Evolutionary conservation across 73 alveolate genomes (phyloP), one percentile per base, ranked within the genome.

Genomic region (Stentor coeruleus): DNA sequence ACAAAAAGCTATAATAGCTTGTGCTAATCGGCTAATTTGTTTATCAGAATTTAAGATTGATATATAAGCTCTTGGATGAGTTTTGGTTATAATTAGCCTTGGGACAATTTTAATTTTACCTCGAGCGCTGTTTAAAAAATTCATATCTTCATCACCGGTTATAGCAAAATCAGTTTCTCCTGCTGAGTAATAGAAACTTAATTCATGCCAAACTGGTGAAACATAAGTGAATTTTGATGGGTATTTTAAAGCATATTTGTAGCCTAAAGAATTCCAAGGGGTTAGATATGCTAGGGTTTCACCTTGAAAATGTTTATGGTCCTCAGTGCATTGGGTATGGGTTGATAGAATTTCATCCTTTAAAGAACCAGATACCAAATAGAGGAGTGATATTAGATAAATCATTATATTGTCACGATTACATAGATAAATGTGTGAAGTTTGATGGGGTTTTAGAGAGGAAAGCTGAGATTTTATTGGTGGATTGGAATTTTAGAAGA

Each of bases 191-290:
- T 66, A 33, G 39, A 66, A 1, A 40, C 33, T 66, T 20, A 66
- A 33, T 66, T 66, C 40, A 33, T 66, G 37, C 41, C 79, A 66
- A 40, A 20, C n/a, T 20, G 79, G 79, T 0, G 79, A 66, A 20
- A 66, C 37, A 33, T 26, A 66, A 40, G n/a, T 31, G 37, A 66
- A 20, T 33, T 66, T 66, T 1, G 79, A 20, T 0, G 79, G 37
- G 37, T 66, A 66, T 33, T 66, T 66, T 40, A 66, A 66, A 33
- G 79, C 79, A 66, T 26, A 66, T 20, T 66, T 31, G 15, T 66
- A 20, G n/a, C 79, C 79, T 66, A 28, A 11, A 33, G 79, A 26
- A 33, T 66, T 66, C 79, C 79, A 66, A 66, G 79, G 79, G 0
- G 79, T 66, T 66, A 66, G 37, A 2, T 20, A 66, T 0, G 79